A percentile compares a stretch with the other conserved stretches of the same genome.
Conservation (phyloP, 768 basidiomycete genomes). For the Sarcodon aspratus region DNA sequence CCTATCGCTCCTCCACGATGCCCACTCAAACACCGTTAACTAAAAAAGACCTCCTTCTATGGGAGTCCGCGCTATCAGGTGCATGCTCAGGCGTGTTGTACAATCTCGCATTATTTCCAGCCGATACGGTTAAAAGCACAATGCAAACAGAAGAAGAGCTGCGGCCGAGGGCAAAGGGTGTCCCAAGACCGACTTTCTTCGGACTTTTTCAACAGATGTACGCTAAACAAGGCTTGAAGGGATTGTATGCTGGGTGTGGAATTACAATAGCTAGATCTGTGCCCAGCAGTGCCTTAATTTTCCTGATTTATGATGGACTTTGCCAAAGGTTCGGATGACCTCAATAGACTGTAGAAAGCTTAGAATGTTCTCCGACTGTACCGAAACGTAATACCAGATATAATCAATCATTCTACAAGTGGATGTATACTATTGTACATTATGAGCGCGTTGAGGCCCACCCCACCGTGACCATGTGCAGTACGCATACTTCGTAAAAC, state of each 20-base stretch:
- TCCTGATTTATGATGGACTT: conserved; percentile 83
- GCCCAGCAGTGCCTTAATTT: conserved; percentile 88
- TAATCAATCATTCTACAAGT: no score
- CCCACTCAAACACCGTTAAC: conserved; percentile 13
- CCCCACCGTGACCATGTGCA: no score
- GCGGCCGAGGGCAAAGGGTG: conserved; percentile 31
- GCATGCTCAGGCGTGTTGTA: conserved; percentile 80
- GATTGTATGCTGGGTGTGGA: conserved; percentile 88
- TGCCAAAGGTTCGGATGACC: conserved; percentile 35
- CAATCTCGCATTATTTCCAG: conserved; percentile 87
- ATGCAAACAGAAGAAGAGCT: conserved; percentile 93
- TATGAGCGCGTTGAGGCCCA: no score
- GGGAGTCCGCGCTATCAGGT: conserved; percentile 81
- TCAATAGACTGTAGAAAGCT: no score
- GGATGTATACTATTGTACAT: no score
- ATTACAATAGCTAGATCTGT: conserved; percentile 79
- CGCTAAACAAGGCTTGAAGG: conserved; percentile 60
- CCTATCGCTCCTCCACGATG: conserved; percentile 30
- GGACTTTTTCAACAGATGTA: conserved; percentile 65
- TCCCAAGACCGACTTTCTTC: conserved; percentile 33
- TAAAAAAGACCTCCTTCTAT: conserved; percentile 12
- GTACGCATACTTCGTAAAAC: no score
- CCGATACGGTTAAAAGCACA: conserved; percentile 88
- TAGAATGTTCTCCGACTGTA: no score
- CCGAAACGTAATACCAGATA: no score